Evolutionary conservation across 441 rosid species (phyloP).

Genomic region (Gossypium davidsonii): DNA sequence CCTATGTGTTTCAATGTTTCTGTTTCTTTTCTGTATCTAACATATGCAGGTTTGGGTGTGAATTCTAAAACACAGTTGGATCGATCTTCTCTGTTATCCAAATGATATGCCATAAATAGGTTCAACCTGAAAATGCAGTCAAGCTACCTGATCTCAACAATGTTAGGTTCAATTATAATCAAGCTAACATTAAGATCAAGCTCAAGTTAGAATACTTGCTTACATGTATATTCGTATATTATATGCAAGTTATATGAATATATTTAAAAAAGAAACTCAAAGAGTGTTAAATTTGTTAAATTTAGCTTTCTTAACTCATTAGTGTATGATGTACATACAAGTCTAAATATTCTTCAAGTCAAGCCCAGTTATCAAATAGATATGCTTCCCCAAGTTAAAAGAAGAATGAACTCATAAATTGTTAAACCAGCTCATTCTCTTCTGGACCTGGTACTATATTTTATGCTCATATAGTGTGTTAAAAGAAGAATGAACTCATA

Average conservation of each 20-base stretch:
- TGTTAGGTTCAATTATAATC: neutral
- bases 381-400: conserved; percentile 2
- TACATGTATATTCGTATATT: neutral
- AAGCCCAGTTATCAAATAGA: neutral
- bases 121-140: neutral
- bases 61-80: neutral
- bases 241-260: conserved; percentile 4
- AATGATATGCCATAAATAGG: neutral
- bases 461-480: neutral
- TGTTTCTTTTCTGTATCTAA: conserved; percentile 1
- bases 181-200: neutral
- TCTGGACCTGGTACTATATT: neutral
- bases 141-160: neutral
- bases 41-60: neutral
- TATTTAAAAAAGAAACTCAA: neutral
- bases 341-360: neutral
- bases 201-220: neutral
- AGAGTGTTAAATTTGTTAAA: conserved; percentile 1
- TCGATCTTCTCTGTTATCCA: neutral
- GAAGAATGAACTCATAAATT: conserved; percentile 6
- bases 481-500: conserved; percentile 1
- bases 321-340: neutral
- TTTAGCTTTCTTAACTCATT: conserved; percentile 5
- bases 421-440: neutral
- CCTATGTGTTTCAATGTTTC: neutral